Percentiles rank a stretch among this genome's conserved stretches.
Conservation (phyloP, 2,329 filamentous ascomycete species). For the Cadophora gregata region DNA sequence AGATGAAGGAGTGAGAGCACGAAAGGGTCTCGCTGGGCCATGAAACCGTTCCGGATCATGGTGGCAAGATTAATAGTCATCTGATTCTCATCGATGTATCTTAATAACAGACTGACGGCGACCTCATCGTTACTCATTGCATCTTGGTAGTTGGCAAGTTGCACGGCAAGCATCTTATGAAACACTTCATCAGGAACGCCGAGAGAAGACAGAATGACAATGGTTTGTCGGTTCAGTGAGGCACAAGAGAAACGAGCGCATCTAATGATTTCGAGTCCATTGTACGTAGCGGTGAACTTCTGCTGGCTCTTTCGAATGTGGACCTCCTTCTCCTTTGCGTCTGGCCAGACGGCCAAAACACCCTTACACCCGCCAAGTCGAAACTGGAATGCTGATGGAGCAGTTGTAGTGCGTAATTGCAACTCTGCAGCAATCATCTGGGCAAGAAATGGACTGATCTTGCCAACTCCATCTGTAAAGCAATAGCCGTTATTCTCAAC, state of each 20-base stretch:
- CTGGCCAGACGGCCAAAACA: slow-evolving; percentile 77
- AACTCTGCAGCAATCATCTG: slow-evolving; percentile 76
- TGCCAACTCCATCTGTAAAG: slow-evolving; percentile 94
- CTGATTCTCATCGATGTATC: slow-evolving; percentile 84
- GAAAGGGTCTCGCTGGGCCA: slow-evolving; percentile 77
- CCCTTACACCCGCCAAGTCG: slow-evolving; percentile 93
- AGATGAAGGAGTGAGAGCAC: slow-evolving; percentile 77
- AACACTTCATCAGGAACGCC: slow-evolving; percentile 75
- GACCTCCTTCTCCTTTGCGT: slow-evolving; percentile 70
- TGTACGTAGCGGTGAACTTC: slow-evolving; percentile 78
- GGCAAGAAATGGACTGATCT: slow-evolving; percentile 82
- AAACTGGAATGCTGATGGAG: slow-evolving; percentile 89
- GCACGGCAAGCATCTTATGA: slow-evolving; percentile 66
- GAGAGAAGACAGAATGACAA: slow-evolving; percentile 80
- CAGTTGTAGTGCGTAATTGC: slow-evolving; percentile 60
- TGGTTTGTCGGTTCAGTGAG: slow-evolving; percentile 88
- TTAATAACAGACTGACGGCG: slow-evolving; percentile 72
- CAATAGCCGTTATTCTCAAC: slow-evolving; percentile 68
- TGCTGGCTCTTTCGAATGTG: slow-evolving; percentile 84
- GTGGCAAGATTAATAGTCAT: slow-evolving; percentile 75
- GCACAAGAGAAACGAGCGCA: slow-evolving; percentile 78
- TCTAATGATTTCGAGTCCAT: slow-evolving; percentile 83
- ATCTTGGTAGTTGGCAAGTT: slow-evolving; percentile 70
- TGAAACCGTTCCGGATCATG: slow-evolving; percentile 83
- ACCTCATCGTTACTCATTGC: slow-evolving; percentile 70